Percentiles rank a stretch among this genome's conserved stretches.
These are phyloP conservation scores for Prosopis cineraria DNA, from an alignment of 306 rosid genomes.

Conservation along the genomic window DNA sequence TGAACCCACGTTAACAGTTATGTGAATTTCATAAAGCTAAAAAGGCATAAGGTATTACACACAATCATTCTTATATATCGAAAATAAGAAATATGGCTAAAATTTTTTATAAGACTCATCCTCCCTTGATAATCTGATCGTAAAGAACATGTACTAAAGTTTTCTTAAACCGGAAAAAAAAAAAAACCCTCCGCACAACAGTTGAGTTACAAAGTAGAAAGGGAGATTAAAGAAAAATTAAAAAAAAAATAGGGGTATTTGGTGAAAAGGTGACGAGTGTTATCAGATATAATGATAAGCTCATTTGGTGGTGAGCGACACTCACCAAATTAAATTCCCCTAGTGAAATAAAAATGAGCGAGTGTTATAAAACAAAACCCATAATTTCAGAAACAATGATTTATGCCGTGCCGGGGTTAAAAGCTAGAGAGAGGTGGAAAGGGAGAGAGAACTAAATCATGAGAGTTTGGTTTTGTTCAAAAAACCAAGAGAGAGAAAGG, in stretches of 20 bases:
- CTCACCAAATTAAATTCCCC: constrained; percentile 37
- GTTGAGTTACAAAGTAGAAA: neutral
- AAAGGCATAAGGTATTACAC: constrained; percentile 2
- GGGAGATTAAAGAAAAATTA: neutral
- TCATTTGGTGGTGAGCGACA: constrained; percentile 81
- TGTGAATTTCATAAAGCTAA: constrained; percentile 33
- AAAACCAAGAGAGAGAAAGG: constrained; percentile 24
- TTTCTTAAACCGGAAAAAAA: neutral
- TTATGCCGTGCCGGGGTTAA: constrained; percentile 26
- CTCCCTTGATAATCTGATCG: neutral
- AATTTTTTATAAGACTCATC: too few species aligned
- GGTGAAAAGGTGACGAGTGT: constrained; percentile 71
- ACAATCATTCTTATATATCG: neutral
- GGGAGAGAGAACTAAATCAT: constrained; percentile 52
- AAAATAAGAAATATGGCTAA: neutral
- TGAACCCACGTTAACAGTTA: constrained; percentile 30
- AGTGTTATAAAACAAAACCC: constrained; percentile 68
- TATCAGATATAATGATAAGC: constrained; percentile 72
- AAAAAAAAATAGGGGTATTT: constrained; percentile 39
- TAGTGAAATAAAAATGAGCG: constrained; percentile 55
- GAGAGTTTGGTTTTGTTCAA: constrained; percentile 49
- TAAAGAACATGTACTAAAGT: neutral
- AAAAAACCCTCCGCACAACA: neutral
- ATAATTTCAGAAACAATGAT: constrained; percentile 59
- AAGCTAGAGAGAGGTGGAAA: constrained; percentile 31